Evolutionary conservation across 768 basidiomycete genomes (phyloP), one percentile per base, ranked within the genome.

Genomic region (Suillus luteus): DNA sequence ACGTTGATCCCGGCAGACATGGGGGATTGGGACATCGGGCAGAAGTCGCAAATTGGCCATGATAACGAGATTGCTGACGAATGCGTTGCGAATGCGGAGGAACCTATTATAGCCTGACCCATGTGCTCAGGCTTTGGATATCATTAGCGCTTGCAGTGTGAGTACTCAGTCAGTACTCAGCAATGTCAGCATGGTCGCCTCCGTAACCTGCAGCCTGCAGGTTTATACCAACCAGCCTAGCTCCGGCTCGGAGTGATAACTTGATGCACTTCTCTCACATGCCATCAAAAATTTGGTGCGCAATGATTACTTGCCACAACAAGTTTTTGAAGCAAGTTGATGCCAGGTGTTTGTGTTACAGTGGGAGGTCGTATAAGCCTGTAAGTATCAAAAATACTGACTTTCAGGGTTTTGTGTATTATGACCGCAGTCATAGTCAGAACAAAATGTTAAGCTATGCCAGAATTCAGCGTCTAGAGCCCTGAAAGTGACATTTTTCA

Each of bases 1-100:
- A 65, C 61, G 59, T 64, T 60, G 27, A 57, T 46, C 27, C 51
- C 54, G 1, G 64, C 46, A 48, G 59, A 60, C 46, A 60, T 60
- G 41, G 22, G 27, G 35, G 40, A 38, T 41, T 35, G 24, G 38
- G 46, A 31, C 5, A 51, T 49, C 12, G 14, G 17, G 10, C 19
- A n/a, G 2, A 33, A 10, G 19, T 54, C 17, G 31, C 31, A 54
- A 5, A 31, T 9, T 3, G 9, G 9, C 51, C 15, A 33, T 52
- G 51, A 52, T 52, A 52, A 52, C 51, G 17, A 52, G 31, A 52
- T 31, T 54, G 52, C 52, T 54, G 52, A 54, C 52, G 52, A 33
- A 54, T 51, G 27, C 27, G 24, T 27, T 27, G 15, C 49, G 24
- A 49, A 49, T 52, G 5, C 31, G 52, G 52, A 52, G 51, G 24